Conservation (phyloP, 73 alveolate species). For the Paramecium pentaurelia region DNA sequence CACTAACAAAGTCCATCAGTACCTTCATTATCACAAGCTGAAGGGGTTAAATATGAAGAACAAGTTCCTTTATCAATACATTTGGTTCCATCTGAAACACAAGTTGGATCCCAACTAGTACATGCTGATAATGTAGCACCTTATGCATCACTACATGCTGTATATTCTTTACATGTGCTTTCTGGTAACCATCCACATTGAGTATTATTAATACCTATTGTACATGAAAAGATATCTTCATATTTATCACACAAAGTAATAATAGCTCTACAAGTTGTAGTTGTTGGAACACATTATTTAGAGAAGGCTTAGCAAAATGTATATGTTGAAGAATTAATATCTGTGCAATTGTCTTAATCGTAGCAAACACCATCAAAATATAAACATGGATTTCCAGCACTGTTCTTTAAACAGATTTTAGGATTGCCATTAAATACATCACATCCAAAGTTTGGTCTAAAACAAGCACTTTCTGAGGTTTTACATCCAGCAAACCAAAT, state of each 20-base stretch:
- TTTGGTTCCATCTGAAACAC: background rate
- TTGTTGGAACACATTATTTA: background rate
- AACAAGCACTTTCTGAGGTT: background rate
- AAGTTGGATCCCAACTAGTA: background rate
- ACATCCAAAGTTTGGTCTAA: background rate
- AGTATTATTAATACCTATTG: background rate
- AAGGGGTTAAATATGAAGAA: background rate
- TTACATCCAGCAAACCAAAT: background rate
- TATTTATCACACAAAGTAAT: background rate
- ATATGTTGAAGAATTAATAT: background rate
- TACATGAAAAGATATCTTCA: background rate
- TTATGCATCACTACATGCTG: background rate
- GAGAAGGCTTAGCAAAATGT: background rate
- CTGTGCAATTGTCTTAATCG: background rate
- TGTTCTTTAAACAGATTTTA: background rate
- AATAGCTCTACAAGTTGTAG: background rate
- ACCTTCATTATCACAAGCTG: background rate
- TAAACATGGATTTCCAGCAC: background rate
- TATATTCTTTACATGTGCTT: background rate
- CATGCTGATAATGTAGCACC: background rate
- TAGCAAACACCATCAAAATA: background rate
- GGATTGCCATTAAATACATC: background rate
- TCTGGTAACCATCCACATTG: constrained; percentile 9
- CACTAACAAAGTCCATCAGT: background rate
- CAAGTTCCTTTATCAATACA: background rate